Base-by-base conservation (phyloP, 345 rosid genomes). In the Eucalyptus regnans region DNA sequence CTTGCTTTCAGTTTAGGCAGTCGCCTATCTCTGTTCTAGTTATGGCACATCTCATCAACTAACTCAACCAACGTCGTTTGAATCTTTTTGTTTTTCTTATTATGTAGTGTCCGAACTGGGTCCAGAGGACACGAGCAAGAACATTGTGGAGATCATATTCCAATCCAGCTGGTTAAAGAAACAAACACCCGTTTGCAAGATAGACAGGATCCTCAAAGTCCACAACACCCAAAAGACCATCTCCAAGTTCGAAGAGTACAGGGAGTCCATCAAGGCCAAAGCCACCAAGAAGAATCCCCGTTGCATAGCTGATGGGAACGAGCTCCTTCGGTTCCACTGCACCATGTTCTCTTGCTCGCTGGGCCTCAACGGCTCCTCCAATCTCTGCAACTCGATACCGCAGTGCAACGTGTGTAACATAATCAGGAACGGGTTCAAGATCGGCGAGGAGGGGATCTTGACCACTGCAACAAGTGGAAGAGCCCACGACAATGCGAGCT, bases 111-210 rank as follows among this genome's bases (percentile, higher is more conserved):
- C 97, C 27, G 98, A 96, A 89, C 91, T 96, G 88, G 93, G 95
- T 64, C 92, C 94, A 5, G 96, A 94, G 86, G 98, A 96, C 87
- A 94, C 97, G 71, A 95, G 98, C 96, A 95, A 95, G 95, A 94
- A 95, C 95, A 95, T 96, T 89, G 97, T 95, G 91, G 98, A 96
- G 90, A 96, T 96, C 93, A 96, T 96, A 89, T 96, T 96, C 94
- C 96, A 96, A 68, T 96, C 98, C 87, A 96, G 98, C 93, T 95
- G 98, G 98, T 90, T 96, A 68, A 96, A 94, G 93, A 95, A 95
- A 89, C 92, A 95, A 87, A 81, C 92, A 27, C 95, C 98, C 25
- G 88, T 95, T 89, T 95, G 96, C 93, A 90, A 93, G 89, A 96
- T 96, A 22, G 96, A 94, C 56, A 90, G 98, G 81, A 94, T 95